Conservation (phyloP, 108 stramenopile genomes). For the Discostella stelligeroides region DNA sequence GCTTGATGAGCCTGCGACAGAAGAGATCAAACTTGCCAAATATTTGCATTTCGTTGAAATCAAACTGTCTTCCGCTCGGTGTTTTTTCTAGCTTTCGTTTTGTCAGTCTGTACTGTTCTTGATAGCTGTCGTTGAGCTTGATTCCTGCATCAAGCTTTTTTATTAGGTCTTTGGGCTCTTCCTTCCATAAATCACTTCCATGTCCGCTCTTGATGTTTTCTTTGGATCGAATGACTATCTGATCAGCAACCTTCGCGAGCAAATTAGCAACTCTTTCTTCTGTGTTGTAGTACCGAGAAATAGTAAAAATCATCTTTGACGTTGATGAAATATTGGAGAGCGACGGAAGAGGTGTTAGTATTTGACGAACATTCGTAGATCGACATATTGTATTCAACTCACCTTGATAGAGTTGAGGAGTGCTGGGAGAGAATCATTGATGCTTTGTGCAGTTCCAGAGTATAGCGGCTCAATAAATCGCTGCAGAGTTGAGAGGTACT, state of each 20-base stretch:
- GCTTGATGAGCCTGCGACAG: conserved; percentile 86
- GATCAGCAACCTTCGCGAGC: conserved; percentile 85
- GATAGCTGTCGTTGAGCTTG: conserved; percentile 87
- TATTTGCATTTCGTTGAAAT: conserved; percentile 87
- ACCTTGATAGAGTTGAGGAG: conserved; percentile 87
- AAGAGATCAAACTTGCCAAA: conserved; percentile 92
- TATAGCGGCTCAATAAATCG: conserved; percentile 91
- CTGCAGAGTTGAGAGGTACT: conserved; percentile 89
- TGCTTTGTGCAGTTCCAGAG: conserved; percentile 75
- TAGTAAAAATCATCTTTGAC: conserved; percentile 88
- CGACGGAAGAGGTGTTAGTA: neutral
- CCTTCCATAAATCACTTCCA: conserved; percentile 76
- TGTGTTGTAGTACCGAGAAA: conserved; percentile 82
- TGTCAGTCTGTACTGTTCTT: conserved; percentile 87
- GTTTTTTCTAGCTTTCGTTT: conserved; percentile 79
- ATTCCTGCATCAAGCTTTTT: conserved; percentile 77
- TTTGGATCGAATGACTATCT: conserved; percentile 89
- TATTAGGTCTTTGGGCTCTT: conserved; percentile 72
- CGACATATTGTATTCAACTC: neutral
- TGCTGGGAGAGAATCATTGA: conserved; percentile 90
- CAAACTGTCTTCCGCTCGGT: conserved; percentile 87
- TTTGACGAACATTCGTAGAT: neutral
- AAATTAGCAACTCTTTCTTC: conserved; percentile 72
- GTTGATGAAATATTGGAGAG: conserved; percentile 2
- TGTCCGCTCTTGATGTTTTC: conserved; percentile 55